These are phyloP conservation scores for Epicoccum sorghinum DNA, from an alignment of 2,329 filamentous ascomycete genomes.

Conservation along the genomic window DNA sequence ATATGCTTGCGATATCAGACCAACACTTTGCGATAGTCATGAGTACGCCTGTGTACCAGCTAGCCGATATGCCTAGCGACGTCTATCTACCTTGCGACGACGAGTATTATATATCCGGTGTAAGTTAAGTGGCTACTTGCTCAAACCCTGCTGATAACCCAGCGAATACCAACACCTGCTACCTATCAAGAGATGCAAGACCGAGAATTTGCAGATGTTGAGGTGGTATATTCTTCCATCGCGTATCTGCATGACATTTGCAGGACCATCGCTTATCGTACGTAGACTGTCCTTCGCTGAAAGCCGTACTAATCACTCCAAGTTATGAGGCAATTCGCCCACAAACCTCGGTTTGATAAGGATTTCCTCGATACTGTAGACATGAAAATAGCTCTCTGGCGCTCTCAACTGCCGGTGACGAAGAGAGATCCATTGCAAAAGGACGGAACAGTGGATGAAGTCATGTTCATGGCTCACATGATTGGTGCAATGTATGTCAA, in stretches of 20 bases:
- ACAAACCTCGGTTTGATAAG: conserved; percentile 29
- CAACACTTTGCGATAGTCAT: conserved; percentile 81
- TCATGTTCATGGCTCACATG: conserved; percentile 90
- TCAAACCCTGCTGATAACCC: too few relatives aligned
- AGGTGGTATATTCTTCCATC: conserved; percentile 79
- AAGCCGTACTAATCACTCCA: conserved; percentile 2
- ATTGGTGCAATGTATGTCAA: conserved; percentile 59
- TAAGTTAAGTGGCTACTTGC: conserved; percentile 22
- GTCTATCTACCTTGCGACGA: conserved; percentile 84
- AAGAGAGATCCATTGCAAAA: conserved; percentile 73
- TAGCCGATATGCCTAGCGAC: conserved; percentile 68
- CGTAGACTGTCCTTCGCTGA: not conserved
- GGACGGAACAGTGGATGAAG: conserved; percentile 76
- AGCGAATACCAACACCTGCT: conserved; percentile 38
- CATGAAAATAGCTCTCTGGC: conserved; percentile 72
- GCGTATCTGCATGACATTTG: conserved; percentile 80
- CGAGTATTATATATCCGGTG: conserved; percentile 60
- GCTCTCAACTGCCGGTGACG: conserved; percentile 73
- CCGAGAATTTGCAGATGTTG: conserved; percentile 72
- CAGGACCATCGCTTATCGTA: conserved; percentile 69
- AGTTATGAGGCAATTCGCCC: conserved; percentile 57
- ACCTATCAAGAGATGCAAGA: conserved; percentile 77
- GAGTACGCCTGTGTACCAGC: conserved; percentile 69
- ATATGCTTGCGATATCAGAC: conserved; percentile 77
- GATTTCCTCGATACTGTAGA: conserved; percentile 72